These are phyloP conservation scores for Brassica napus DNA, from an alignment of 345 rosid species.

Conservation along the genomic window Da-Ae NC_063443.1:12593001-12593500, in stretches of 20 bases:
- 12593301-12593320: conserved; percentile 11
- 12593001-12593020: conserved; percentile 2
- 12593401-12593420: not conserved
- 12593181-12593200: conserved; percentile 35
- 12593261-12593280: not conserved
- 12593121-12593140: conserved; percentile 35
- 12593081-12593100: conserved; percentile 52
- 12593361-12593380: not conserved
- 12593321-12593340: not conserved
- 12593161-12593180: conserved; percentile 42
- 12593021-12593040: conserved; percentile 54
- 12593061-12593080: conserved; percentile 28
- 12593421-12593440: not conserved
- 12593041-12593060: conserved; percentile 46
- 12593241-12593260: conserved; percentile 10
- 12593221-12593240: conserved; percentile 20
- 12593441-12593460: not conserved
- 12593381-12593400: not conserved
- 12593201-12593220: not conserved
- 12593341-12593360: not conserved
- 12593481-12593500: conserved; percentile 18
- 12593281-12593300: not conserved
- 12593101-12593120: conserved; percentile 43
- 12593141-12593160: conserved; percentile 41
- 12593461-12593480: conserved; percentile 7